Conservation (phyloP, 108 stramenopile genomes). For the Fistulifera pelliculosa region DNA sequence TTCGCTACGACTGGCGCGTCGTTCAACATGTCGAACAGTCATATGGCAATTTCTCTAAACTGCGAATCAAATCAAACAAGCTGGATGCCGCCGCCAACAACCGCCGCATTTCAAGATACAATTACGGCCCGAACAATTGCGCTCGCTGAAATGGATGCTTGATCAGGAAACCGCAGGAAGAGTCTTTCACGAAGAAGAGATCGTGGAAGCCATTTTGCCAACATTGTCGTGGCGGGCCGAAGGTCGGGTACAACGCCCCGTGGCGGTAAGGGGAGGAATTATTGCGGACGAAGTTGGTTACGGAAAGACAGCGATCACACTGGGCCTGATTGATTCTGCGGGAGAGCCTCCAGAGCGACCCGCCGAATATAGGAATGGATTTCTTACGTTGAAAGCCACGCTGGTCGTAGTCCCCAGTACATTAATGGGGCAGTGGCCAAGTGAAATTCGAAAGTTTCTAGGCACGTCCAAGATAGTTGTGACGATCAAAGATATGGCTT, state of each 20-base stretch:
- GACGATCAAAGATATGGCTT: slow-evolving; percentile 13
- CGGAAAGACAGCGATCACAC: slow-evolving; percentile 38
- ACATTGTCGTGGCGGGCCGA: slow-evolving; percentile 31
- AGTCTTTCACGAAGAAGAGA: slow-evolving; percentile 33
- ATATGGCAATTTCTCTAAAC: slow-evolving; percentile 6
- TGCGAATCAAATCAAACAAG: slow-evolving; percentile 24
- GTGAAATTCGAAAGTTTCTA: slow-evolving; percentile 29
- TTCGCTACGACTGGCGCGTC: slow-evolving; percentile 21
- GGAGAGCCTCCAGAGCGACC: slow-evolving; percentile 9
- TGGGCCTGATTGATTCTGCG: slow-evolving; percentile 24
- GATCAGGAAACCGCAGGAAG: slow-evolving; percentile 18
- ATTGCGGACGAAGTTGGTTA: slow-evolving; percentile 40
- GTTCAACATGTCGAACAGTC: slow-evolving; percentile 15
- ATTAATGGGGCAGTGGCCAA: slow-evolving; percentile 30
- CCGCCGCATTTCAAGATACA: slow-evolving; percentile 23
- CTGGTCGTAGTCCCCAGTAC: slow-evolving; percentile 28
- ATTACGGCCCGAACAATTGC: slow-evolving; percentile 29
- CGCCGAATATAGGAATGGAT: neutral
- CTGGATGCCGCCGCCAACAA: slow-evolving; percentile 20
- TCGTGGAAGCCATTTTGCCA: slow-evolving; percentile 18
- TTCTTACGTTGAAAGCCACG: slow-evolving; percentile 23
- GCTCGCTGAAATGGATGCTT: slow-evolving; percentile 36
- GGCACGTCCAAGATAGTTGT: slow-evolving; percentile 12
- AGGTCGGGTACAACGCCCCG: slow-evolving; percentile 22
- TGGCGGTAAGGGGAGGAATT: slow-evolving; percentile 30